A percentile compares a stretch with the other conserved stretches of the same genome.
Evolutionary conservation across 352 stramenopile species (phyloP).

Genomic region (Phytophthora rubi): DNA sequence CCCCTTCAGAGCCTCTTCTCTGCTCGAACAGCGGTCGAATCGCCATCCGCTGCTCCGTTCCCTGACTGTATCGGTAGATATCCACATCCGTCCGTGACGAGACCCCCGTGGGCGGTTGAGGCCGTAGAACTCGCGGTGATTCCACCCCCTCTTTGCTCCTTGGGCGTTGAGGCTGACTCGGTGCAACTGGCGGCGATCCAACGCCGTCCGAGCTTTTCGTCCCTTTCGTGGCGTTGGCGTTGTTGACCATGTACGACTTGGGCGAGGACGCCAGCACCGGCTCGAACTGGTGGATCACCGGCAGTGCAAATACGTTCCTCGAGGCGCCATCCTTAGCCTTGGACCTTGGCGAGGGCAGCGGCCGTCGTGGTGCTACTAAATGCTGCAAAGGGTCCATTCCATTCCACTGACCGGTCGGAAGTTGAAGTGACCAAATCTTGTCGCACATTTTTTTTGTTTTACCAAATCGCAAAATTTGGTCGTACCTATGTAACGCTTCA

Average conservation of each 20-base stretch:
- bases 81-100: slow-evolving; percentile 58
- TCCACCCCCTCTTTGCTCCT: slow-evolving; percentile 27
- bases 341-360: slow-evolving; percentile 44
- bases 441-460: neutral
- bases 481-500: neutral
- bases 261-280: slow-evolving; percentile 54
- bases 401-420: neutral
- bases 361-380: slow-evolving; percentile 9
- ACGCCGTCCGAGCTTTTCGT: neutral
- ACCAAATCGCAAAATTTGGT: slow-evolving; percentile 8
- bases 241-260: slow-evolving; percentile 37
- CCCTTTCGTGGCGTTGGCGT: slow-evolving; percentile 11
- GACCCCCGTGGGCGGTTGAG: slow-evolving; percentile 49
- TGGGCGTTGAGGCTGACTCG: slow-evolving; percentile 20
- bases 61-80: slow-evolving; percentile 70
- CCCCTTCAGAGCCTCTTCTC: slow-evolving; percentile 44
- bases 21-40: slow-evolving; percentile 81
- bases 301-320: slow-evolving; percentile 56
- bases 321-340: slow-evolving; percentile 40
- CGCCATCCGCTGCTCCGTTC: slow-evolving; percentile 58
- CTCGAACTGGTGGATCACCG: slow-evolving; percentile 70
- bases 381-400: slow-evolving; percentile 32
- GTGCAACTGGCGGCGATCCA: neutral
- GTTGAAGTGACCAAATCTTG: slow-evolving; percentile 29
- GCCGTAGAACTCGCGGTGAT: slow-evolving; percentile 39